These are phyloP conservation scores for Rhodofomes roseus DNA, from an alignment of 1,284 basidiomycete genomes.

Conservation along the genomic window DNA sequence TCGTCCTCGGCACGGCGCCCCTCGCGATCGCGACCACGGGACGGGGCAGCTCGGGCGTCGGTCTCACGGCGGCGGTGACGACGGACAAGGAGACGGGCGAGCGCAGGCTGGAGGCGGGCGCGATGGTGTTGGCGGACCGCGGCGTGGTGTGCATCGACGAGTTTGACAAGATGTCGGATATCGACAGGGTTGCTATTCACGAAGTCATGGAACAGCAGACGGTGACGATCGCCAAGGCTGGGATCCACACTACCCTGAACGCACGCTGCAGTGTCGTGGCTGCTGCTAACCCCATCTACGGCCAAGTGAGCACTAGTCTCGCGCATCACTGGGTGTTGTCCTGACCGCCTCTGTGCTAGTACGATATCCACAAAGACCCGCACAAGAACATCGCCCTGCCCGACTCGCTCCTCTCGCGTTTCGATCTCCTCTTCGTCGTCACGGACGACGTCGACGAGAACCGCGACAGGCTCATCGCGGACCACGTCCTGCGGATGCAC, in stretches of 20 bases:
- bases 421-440: slow-evolving; percentile 97
- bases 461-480: slow-evolving; percentile 91
- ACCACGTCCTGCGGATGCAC: slow-evolving; percentile 98
- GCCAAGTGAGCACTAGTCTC: slow-evolving; percentile 63
- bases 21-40: slow-evolving; percentile 98
- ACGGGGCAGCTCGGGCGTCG: slow-evolving; percentile 95
- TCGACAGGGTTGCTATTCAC: slow-evolving; percentile 99
- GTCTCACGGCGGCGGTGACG: slow-evolving; percentile 99
- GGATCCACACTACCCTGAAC: slow-evolving; percentile 97
- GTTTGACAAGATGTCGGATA: slow-evolving; percentile 99
- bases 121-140: slow-evolving; percentile 99
- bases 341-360: slow-evolving; percentile 46
- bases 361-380: slow-evolving; percentile 99
- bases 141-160: slow-evolving; percentile 99
- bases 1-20: slow-evolving; percentile 95
- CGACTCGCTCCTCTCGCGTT: slow-evolving; percentile 97
- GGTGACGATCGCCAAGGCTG: slow-evolving; percentile 98
- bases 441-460: slow-evolving; percentile 98
- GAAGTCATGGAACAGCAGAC: slow-evolving; percentile 99
- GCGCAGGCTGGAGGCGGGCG: slow-evolving; percentile 93
- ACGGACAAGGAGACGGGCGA: slow-evolving; percentile 98
- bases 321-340: background rate
- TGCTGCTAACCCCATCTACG: slow-evolving; percentile 98
- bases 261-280: slow-evolving; percentile 97
- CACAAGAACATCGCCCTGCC: slow-evolving; percentile 98